Percentiles rank a stretch among this genome's conserved stretches.
phyloP scores from a whole-genome alignment of 2,329 filamentous ascomycete species.

The Ascocoryne sarcoides region DNA sequence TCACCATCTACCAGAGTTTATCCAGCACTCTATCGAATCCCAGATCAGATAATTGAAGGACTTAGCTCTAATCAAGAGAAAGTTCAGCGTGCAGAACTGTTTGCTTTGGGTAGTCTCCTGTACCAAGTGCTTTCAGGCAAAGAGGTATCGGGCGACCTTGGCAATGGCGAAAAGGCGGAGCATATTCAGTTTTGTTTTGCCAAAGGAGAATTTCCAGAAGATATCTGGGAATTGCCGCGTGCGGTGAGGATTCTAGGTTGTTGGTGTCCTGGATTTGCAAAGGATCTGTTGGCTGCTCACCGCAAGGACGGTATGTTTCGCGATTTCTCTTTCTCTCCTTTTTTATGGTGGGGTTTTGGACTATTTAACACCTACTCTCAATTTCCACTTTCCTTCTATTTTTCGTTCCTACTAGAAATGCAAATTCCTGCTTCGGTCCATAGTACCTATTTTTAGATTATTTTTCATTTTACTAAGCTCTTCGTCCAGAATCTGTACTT shows the following conservation, averaged over 20 bases:
- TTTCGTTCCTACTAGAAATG: not conserved
- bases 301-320: conserved; percentile 2
- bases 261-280: conserved; percentile 14
- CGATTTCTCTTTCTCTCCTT: not conserved
- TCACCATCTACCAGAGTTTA: conserved; percentile 6
- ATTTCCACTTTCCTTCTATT: not conserved
- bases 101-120: conserved; percentile 13
- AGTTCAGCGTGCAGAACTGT: conserved; percentile 10
- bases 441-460: not conserved
- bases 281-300: conserved; percentile 7
- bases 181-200: conserved; percentile 3
- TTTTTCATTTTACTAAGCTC: not conserved
- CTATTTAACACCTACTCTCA: not conserved
- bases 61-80: conserved; percentile 7
- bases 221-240: conserved; percentile 11
- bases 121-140: conserved; percentile 12
- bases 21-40: conserved; percentile 11
- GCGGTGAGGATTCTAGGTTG: conserved; percentile 11
- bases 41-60: conserved; percentile 2
- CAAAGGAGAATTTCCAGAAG: conserved; percentile 12
- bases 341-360: not conserved
- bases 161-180: conserved; percentile 1
- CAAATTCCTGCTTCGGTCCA: not conserved
- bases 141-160: conserved; percentile 5
- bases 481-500: conserved; percentile 2